A percentile compares a stretch with the other conserved stretches of the same genome.
These are phyloP conservation scores for Globisporangium barbulae DNA, from an alignment of 352 stramenopile genomes.

Conservation along the genomic window DNA sequence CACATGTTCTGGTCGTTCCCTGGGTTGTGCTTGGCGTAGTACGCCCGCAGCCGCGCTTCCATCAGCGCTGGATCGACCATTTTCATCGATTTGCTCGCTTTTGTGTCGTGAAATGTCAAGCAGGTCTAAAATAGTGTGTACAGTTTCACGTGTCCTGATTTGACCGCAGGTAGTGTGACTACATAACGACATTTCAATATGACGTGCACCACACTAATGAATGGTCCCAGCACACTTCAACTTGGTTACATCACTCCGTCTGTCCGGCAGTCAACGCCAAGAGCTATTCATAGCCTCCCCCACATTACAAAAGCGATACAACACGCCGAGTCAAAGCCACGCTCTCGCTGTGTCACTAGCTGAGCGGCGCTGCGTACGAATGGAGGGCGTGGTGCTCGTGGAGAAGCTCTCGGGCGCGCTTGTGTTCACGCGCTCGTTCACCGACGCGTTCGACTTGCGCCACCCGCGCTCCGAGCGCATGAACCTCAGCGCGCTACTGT, in stretches of 20 bases:
- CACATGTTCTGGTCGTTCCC: conserved; percentile 79
- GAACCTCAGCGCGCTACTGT: conserved; percentile 59
- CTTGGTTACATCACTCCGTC: background rate
- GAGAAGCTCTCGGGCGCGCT: conserved; percentile 45
- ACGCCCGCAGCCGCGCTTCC: conserved; percentile 58
- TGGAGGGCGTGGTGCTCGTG: conserved; percentile 59
- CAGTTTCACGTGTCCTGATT: background rate
- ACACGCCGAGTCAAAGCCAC: background rate
- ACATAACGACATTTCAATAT: background rate
- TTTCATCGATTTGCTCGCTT: background rate
- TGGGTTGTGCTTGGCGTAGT: conserved; percentile 75
- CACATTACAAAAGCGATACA: background rate
- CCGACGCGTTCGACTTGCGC: conserved; percentile 36
- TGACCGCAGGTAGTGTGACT: background rate
- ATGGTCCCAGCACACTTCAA: background rate
- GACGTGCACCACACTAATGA: background rate
- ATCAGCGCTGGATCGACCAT: conserved; percentile 18
- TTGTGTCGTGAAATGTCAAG: background rate
- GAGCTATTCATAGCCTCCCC: background rate
- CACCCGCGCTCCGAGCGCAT: conserved; percentile 54
- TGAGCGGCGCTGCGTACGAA: conserved; percentile 10
- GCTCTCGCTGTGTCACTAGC: background rate
- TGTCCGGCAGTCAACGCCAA: background rate
- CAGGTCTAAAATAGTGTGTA: background rate
- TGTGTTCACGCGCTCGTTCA: conserved; percentile 51